These are phyloP conservation scores for Pichia occidentalis DNA, from an alignment of 805 yeast genomes.

Conservation along the genomic window DNA sequence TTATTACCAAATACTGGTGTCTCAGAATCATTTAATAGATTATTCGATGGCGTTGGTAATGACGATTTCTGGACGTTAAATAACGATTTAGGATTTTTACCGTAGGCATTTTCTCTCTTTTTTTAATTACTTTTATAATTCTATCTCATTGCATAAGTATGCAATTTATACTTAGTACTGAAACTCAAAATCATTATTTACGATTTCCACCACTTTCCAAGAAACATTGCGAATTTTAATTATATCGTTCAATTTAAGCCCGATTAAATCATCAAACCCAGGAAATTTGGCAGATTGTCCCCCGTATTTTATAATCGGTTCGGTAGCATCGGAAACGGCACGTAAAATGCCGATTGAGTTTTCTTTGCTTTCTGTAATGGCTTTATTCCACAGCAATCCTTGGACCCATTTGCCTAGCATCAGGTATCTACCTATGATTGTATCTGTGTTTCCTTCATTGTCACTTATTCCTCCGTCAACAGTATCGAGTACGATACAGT, in stretches of 20 bases:
- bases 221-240: constrained; percentile 11
- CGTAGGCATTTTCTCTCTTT: constrained; percentile 18
- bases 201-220: constrained; percentile 23
- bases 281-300: constrained; percentile 14
- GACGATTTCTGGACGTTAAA: constrained; percentile 45
- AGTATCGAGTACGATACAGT: constrained; percentile 21
- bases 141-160: too few relatives aligned
- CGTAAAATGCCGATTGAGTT: constrained; percentile 18
- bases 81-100: constrained; percentile 42
- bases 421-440: constrained; percentile 36
- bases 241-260: constrained; percentile 11
- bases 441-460: constrained; percentile 21
- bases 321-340: constrained; percentile 14
- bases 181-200: too few relatives aligned
- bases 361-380: constrained; percentile 13
- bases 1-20: constrained; percentile 7
- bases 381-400: constrained; percentile 36
- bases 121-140: too few relatives aligned
- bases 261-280: background rate
- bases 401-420: constrained; percentile 47
- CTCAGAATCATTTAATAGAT: constrained; percentile 18
- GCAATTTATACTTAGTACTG: too few relatives aligned
- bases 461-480: constrained; percentile 3
- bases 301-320: constrained; percentile 17
- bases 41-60: constrained; percentile 15